Conservation (phyloP, 768 basidiomycete species). For the Lactifluus echinatus region DNA sequence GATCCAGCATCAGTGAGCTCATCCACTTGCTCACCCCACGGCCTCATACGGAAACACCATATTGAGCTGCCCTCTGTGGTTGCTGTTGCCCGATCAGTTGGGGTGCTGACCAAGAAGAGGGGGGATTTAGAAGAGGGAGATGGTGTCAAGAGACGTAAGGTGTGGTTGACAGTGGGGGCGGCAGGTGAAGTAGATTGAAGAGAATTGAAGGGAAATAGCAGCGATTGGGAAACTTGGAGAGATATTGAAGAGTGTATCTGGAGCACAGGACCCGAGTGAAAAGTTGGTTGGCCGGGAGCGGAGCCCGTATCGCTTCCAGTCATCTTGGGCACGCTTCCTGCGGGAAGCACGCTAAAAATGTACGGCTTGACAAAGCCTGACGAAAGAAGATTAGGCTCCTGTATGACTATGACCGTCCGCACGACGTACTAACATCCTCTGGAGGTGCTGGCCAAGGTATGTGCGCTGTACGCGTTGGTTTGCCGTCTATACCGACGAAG, state of each 20-base stretch:
- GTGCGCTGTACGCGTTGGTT: slow-evolving; percentile 36
- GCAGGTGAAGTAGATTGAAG: slow-evolving; percentile 26
- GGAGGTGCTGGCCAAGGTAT: slow-evolving; percentile 76
- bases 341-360: slow-evolving; percentile 63
- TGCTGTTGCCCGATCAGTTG: slow-evolving; percentile 59
- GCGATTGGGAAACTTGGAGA: slow-evolving; percentile 47
- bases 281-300: slow-evolving; percentile 29
- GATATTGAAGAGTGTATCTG: slow-evolving; percentile 69
- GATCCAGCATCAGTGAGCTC: slow-evolving; percentile 61
- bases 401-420: background rate
- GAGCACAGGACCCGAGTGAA: slow-evolving; percentile 49
- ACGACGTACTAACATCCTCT: slow-evolving; percentile 61
- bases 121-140: slow-evolving; percentile 46
- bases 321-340: slow-evolving; percentile 44
- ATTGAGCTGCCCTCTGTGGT: slow-evolving; percentile 66
- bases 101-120: slow-evolving; percentile 59
- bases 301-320: slow-evolving; percentile 21
- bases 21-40: slow-evolving; percentile 78
- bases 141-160: slow-evolving; percentile 57
- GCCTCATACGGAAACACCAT: slow-evolving; percentile 64
- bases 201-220: slow-evolving; percentile 51
- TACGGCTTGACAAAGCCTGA: slow-evolving; percentile 71
- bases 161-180: slow-evolving; percentile 31
- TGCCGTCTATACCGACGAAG: slow-evolving; percentile 54
- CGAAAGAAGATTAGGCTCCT: slow-evolving; percentile 6